Percentiles rank a stretch among this genome's conserved stretches.
Evolutionary conservation across 331 rosid genomes (phyloP).

Genomic region (Pyrus hybrid): DNA sequence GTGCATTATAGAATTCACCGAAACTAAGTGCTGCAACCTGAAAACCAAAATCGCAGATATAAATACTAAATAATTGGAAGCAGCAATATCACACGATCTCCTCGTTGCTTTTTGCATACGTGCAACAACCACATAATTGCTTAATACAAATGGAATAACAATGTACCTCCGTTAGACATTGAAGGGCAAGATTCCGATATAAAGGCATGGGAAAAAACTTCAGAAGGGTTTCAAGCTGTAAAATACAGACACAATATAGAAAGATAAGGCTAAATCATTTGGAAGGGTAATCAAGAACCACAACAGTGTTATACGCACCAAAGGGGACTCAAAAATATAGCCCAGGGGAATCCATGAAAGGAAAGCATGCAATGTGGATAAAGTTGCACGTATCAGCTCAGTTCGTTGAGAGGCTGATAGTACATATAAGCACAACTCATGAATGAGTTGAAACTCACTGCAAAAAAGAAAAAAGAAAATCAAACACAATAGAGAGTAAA

Average conservation of each 20-base stretch:
- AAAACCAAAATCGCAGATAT: slow-evolving; percentile 5
- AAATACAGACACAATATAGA: slow-evolving; percentile 4
- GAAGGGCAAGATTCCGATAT: slow-evolving; percentile 86
- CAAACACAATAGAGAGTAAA: slow-evolving; percentile 19
- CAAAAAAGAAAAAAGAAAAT: slow-evolving; percentile 10
- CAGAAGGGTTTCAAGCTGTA: slow-evolving; percentile 92
- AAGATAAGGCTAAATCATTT: slow-evolving; percentile 6
- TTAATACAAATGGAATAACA: not conserved
- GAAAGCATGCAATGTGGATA: slow-evolving; percentile 93
- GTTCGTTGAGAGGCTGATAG: slow-evolving; percentile 90
- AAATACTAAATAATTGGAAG: not conserved
- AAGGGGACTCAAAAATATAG: slow-evolving; percentile 88
- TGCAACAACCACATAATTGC: not conserved
- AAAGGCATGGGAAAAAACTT: slow-evolving; percentile 81
- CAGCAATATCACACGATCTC: not conserved
- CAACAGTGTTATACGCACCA: slow-evolving; percentile 46
- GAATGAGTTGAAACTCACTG: slow-evolving; percentile 99
- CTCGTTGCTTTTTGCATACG: not conserved
- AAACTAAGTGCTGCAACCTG: slow-evolving; percentile 88
- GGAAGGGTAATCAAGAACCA: not conserved
- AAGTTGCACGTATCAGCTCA: slow-evolving; percentile 88
- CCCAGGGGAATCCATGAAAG: slow-evolving; percentile 99
- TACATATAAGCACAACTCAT: slow-evolving; percentile 92
- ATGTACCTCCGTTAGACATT: slow-evolving; percentile 85
- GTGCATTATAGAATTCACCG: slow-evolving; percentile 70